Evolutionary conservation across 345 rosid genomes (phyloP), one percentile per base, ranked within the genome.

Genomic region (Erysimum cheiranthoides): DNA sequence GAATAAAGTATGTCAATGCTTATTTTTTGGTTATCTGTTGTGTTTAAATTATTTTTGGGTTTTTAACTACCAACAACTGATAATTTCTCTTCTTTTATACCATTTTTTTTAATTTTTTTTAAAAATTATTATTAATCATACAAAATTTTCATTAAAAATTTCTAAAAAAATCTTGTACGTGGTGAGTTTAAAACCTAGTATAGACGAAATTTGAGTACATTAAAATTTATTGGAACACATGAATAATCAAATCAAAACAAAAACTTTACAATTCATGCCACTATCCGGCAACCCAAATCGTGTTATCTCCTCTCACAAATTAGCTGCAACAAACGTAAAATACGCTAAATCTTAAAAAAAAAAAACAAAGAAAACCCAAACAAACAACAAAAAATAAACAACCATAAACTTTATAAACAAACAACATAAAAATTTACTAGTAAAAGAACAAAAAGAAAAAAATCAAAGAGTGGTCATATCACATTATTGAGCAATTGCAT

Each of bases 401-500:
- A 58, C 13, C 39, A 70, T 76, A 35, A 45, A 63, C 67, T 28
- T 28, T 59, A 72, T 78, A 36, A 78, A 72, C 73, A 72, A 66
- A 50, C 56, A 58, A 10, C 40, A 46, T 54, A 36, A 5, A 70
- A 64, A 36, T 46, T 36, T 56, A 71, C 67, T 70, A 13, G 13
- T 63, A 45, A 61, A n/a, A 43, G n/a, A n/a, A n/a, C n/a, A 34
- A 51, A 27, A 8, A 27, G 8, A n/a, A 61, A 25, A 39, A 8
- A 27, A 61, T 56, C 25, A 57, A 57, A 56, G 62, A 47, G n/a
- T 17, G 14, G 36, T 52, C 40, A 60, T 59, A 36, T 92, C 90
- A 95, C 99, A 95, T 92, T 83, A 95, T 90, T 61, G 94, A 79
- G 93, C 99, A 95, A 74, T 95, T 95, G 87, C 99, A 95, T 82